Percentiles rank a stretch among this genome's conserved stretches.
Evolutionary conservation across 805 yeast genomes (phyloP).

Genomic region (Zygosaccharomyces gambellarensis): DNA sequence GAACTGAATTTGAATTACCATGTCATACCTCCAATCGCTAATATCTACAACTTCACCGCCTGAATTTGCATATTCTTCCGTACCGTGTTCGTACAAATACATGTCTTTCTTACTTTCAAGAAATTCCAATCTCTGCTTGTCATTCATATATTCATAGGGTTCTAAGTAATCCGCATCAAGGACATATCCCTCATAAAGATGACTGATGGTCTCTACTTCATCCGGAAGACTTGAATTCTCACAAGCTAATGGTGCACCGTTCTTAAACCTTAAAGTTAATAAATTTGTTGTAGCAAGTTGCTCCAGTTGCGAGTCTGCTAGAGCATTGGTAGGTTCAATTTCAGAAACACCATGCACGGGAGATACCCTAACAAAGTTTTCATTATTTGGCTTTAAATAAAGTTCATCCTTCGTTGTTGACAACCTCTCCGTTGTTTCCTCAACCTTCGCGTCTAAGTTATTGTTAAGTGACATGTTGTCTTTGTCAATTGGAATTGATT

Average conservation of each 20-base stretch:
- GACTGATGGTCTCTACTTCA: conserved; percentile 12
- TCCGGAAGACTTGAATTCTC: conserved; percentile 1
- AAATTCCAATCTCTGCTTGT: conserved; percentile 19
- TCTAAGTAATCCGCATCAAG: conserved; percentile 27
- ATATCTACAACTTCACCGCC: no score
- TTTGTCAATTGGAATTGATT: no score
- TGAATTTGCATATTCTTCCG: conserved; percentile 17
- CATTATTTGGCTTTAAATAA: no score
- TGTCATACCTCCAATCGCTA: conserved; percentile 22
- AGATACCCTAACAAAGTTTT: neutral
- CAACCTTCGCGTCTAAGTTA: no score
- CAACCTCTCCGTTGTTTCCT: no score
- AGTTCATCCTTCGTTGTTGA: no score
- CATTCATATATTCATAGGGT: conserved; percentile 28
- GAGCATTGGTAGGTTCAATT: neutral
- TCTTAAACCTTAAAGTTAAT: conserved; percentile 25
- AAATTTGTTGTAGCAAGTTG: conserved; percentile 30
- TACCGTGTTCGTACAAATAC: conserved; percentile 26
- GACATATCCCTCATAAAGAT: conserved; percentile 18
- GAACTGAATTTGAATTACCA: conserved; percentile 28
- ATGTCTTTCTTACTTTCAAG: conserved; percentile 20
- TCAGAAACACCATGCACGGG: neutral
- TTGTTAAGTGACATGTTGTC: no score
- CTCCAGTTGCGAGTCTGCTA: conserved; percentile 18
- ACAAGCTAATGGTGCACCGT: neutral